phyloP scores from a whole-genome alignment of 2,329 filamentous ascomycete species.

The Basipetospora chlamydospora region DNA sequence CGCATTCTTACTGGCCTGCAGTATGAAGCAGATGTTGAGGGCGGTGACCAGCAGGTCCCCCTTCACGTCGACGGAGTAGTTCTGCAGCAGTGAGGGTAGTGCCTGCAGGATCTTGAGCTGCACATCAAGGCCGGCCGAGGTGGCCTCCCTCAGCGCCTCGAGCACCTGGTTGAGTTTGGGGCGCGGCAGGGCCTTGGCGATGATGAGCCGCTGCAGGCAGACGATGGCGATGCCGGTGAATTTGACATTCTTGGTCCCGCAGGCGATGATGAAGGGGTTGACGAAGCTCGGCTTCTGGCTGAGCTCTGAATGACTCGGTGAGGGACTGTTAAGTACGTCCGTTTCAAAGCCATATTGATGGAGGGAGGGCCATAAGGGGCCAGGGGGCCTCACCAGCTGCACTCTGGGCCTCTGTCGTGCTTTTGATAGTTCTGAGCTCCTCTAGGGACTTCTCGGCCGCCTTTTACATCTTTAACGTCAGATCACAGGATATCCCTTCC shows the following conservation, averaged over 20 bases:
- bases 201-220: slow-evolving; percentile 77
- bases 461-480: too few relatives aligned
- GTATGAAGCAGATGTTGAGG: slow-evolving; percentile 78
- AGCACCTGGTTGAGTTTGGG: slow-evolving; percentile 74
- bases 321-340: background rate
- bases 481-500: background rate
- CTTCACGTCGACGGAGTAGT: slow-evolving; percentile 69
- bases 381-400: slow-evolving; percentile 42
- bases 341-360: background rate
- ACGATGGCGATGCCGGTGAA: slow-evolving; percentile 78
- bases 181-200: slow-evolving; percentile 64
- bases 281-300: slow-evolving; percentile 70
- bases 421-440: slow-evolving; percentile 65
- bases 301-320: slow-evolving; percentile 73
- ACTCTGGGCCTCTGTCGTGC: slow-evolving; percentile 62
- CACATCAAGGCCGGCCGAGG: slow-evolving; percentile 68
- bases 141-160: slow-evolving; percentile 74
- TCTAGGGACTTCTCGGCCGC: slow-evolving; percentile 88
- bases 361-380: slow-evolving; percentile 3
- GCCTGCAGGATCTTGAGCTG: slow-evolving; percentile 94
- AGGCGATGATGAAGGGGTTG: slow-evolving; percentile 88
- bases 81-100: slow-evolving; percentile 75
- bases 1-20: slow-evolving; percentile 83
- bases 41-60: slow-evolving; percentile 69
- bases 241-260: slow-evolving; percentile 76